Evolutionary conservation across 805 yeast species (phyloP), one percentile per base, ranked within the genome.

Genomic region (Sugiyamaella marilandica): DNA sequence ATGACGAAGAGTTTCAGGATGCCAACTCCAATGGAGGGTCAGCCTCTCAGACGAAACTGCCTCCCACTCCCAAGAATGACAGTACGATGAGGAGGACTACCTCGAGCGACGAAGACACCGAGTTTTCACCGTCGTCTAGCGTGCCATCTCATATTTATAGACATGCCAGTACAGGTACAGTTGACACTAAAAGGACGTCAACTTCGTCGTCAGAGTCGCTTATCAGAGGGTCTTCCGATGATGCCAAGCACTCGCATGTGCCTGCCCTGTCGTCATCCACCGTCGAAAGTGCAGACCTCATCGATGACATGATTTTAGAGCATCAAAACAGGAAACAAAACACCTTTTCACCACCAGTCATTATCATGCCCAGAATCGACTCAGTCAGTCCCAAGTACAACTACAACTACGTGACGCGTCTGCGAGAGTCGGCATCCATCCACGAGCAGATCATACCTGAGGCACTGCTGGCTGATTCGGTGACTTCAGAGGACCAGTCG

Each of bases 401-500:
- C 35, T 24, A 44, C 35, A 44, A 45, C 16, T 49, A 49, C 21
- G 52, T 49, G 18, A 32, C 29, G 8, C 47, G 47, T 14, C 47
- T 49, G 18, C 47, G 52, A 33, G 47, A 14, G 13, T 13, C 45
- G 8, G 36, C 47, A 5, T 35, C 46, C 24, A 35, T 18, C 10
- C 35, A 31, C 21, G 52, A 46, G 31, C 52, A 37, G 29, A 24
- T 44, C 45, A 46, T 33, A 24, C 33, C 41, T 19, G 34, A 34
- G 14, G 33, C 47, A 10, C 24, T 26, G 14, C 34, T 50, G 18
- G 16, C 44, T 10, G 36, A 24, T 5, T n/a, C 19, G n/a, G n/a
- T 36, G 5, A 37, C 36, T 11, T 36, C 24, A n/a, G 56, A 52
- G 10, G 52, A 49, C 32, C 60, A 55, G 33, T 45, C 54, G 47